phyloP scores from a whole-genome alignment of 2,329 filamentous ascomycete species.

The Claviceps monticola region DNA sequence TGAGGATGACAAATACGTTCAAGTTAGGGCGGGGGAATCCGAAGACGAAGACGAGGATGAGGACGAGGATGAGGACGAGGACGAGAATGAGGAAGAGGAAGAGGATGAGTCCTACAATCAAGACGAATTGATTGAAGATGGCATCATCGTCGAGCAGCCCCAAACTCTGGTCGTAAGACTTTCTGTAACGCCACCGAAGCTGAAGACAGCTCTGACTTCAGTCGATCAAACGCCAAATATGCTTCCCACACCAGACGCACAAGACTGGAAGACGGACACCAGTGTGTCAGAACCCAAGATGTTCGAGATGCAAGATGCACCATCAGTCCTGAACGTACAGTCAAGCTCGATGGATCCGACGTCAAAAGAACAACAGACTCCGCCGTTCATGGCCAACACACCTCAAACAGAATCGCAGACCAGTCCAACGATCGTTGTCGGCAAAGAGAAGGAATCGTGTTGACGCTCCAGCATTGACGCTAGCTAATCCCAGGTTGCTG shows the following conservation, averaged over 20 bases:
- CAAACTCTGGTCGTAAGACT: slow-evolving; percentile 66
- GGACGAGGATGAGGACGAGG: not conserved
- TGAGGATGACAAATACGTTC: slow-evolving; percentile 55
- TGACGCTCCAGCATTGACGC: slow-evolving; percentile 14
- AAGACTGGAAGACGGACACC: slow-evolving; percentile 9
- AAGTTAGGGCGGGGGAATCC: slow-evolving; percentile 41
- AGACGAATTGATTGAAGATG: slow-evolving; percentile 40
- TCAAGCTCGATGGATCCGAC: not conserved
- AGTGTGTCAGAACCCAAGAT: slow-evolving; percentile 6
- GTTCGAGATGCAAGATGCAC: slow-evolving; percentile 16
- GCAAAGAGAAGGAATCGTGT: slow-evolving; percentile 5
- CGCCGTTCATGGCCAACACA: not conserved
- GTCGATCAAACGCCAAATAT: slow-evolving; percentile 11
- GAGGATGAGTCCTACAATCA: slow-evolving; percentile 36
- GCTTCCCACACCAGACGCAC: slow-evolving; percentile 11
- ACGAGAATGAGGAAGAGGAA: not conserved
- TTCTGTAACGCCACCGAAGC: slow-evolving; percentile 31
- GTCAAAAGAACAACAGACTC: not conserved
- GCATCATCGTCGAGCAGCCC: slow-evolving; percentile 30
- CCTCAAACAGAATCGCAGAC: not conserved
- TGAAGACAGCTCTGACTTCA: slow-evolving; percentile 17
- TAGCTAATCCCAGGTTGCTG: slow-evolving; percentile 30
- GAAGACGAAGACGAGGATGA: slow-evolving; percentile 48
- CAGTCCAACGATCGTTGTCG: slow-evolving; percentile 4
- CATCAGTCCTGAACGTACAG: slow-evolving; percentile 3